Base-by-base conservation (phyloP, 495 filamentous ascomycete genomes). In the Penicillium angulare region DNA sequence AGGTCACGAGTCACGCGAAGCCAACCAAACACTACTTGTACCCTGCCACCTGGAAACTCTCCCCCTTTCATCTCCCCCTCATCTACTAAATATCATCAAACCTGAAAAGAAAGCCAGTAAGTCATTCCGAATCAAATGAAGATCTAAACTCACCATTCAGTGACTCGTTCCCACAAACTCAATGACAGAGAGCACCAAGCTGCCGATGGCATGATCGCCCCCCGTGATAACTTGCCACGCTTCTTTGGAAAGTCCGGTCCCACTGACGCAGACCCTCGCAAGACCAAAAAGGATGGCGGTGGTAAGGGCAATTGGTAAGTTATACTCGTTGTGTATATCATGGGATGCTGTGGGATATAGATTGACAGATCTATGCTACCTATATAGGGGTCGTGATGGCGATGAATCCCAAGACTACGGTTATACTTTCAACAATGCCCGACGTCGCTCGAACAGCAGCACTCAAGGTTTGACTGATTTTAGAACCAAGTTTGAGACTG, bases 111-210 rank as follows among this genome's bases (percentile, higher is more conserved):
- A 35, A 51, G 55, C 22, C 12, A 59, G 56, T 59, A 43, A 40
- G 49, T 18, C 17, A 1, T n/a, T n/a, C 21, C 12, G 9, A n/a
- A n/a, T 18, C 8, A 22, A n/a, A n/a, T 22, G 3, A 7, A 22
- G 17, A 48, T 29, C 5, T 22, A 21, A 27, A 44, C 46, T 54
- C 7, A 52, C 18, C 1, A 27, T 21, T 15, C 32, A 92, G 90
- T 96, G 92, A 96, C 92, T 74, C 92, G 90, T 59, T 89, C 93
- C 42, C 88, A 95, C 79, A 97, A 97, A 76, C 77, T 73, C 70
- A 91, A 87, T 71, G 91, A 95, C 69, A 88, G 89, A 71, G 87
- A 92, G 67, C 89, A 96, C 72, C 77, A n/a, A n/a, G n/a, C 80
- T 50, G 83, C 76, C 55, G 74, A 83, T 54, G 88, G 84, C 59